Evolutionary conservation across 305 asterid genomes (phyloP), one percentile per base, ranked within the genome.

Genomic region (Plantago coronopus): DNA sequence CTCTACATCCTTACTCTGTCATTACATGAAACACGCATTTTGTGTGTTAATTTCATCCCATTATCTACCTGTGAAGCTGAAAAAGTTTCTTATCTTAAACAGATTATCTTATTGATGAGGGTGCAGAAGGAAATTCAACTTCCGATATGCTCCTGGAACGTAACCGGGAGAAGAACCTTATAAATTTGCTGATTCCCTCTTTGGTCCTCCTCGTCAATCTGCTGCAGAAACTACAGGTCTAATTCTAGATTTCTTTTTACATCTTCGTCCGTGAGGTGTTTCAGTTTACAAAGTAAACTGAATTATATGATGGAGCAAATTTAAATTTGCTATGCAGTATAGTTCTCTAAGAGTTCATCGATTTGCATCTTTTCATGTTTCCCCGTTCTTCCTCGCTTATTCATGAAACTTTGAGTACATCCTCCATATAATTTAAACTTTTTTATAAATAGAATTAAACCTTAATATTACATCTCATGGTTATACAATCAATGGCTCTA

Each of bases 81-180:
- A 69, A 51, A 65, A 47, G 54, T 54, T 64, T 55, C 45, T 62
- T 72, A 51, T 72, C 72, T 73, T 68, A 46, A 63, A 57, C 84
- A 93, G 99, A 94, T 94, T 87, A 83, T 78, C 95, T 94, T 67
- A 94, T 94, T 72, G 99, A 89, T 79, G 97, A 94, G 80, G 89
- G 99, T 59, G 72, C 83, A 7, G 99, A 94, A 74, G 78, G 91
- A 64, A 87, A 83, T 81, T 79, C 99, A 18, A 87, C 99, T 66
- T 82, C 97, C 65, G 97, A 94, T 80, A 71, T 87, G 72, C 87
- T 94, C 49, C 77, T 94, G 60, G 99, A 89, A 72, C 95, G 97
- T 62, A 89, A 84, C 73, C 95, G 95, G 40, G 99, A 94, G 80
- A 85, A 86, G 79, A 78, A 91, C 80, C 71, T 89, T 53, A 64